Evolutionary conservation across 257 asterid species (phyloP), one percentile per base, ranked within the genome.

Genomic region (Lavandula angustifolia): DNA sequence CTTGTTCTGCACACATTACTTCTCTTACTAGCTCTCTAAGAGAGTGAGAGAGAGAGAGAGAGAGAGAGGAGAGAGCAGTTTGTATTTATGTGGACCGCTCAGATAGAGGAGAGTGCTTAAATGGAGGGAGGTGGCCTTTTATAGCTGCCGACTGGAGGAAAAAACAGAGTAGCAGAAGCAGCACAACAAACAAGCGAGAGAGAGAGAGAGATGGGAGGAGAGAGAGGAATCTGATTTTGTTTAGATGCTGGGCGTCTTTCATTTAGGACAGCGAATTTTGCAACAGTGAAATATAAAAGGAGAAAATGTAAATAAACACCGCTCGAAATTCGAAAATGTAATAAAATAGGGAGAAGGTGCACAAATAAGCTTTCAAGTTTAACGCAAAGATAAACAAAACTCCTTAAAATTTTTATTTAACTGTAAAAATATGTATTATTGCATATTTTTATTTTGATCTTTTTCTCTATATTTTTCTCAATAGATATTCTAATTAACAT

Each of bases 1-100:
- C 95, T 17, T 87, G 79, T 66, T 84, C 92, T 7, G 96, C 87
- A 80, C 81, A 88, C 98, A 91, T 87, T 53, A 66, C 18, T 67
- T 42, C 33, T 42, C 7, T 56, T 42, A 54, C 66, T 31, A 14
- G n/a, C 17, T 64, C 77, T 17, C 17, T 35, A 10, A 1, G 27
- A 22, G 27, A 22, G n/a, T n/a, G n/a, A n/a, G 27, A 22, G 27
- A 22, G 41, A 5, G 17, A 5, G 47, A 34, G 32, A 44, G 33
- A 74, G 33, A 68, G 71, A 48, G 46, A 60, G 41, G 61, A 48
- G 46, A 48, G 16, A 9, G 31, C 7, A 11, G 4, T 72, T 40
- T 73, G 63, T 48, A 41, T 72, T 40, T 31, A 41, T 33, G 46
- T 32, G 73, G 68, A 62, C 32, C 32, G 63, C 47, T 18, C 49